Conservation (phyloP, 176 grass and related monocot genomes). For the Pontederia paniculata region DNA sequence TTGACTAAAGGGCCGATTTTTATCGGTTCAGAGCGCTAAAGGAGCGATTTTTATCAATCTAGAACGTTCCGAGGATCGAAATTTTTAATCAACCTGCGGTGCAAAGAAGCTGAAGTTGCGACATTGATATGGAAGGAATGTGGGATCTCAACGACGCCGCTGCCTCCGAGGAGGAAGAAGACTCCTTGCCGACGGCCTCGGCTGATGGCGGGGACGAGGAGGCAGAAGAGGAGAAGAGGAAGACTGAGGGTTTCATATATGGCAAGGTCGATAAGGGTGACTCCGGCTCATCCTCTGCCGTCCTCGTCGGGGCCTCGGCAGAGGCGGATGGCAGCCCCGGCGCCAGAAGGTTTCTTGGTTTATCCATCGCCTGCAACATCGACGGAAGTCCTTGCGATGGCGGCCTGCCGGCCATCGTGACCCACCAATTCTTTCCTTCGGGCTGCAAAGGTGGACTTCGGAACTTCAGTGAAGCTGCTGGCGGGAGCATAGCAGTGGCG, state of each 20-base stretch:
- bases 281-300: not conserved
- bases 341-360: slow-evolving; percentile 27
- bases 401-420: slow-evolving; percentile 38
- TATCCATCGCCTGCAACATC: slow-evolving; percentile 14
- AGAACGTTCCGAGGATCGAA: too few species aligned
- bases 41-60: too few species aligned
- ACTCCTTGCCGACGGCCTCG: not conserved
- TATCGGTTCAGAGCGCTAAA: too few species aligned
- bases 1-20: too few species aligned
- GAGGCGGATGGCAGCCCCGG: not conserved
- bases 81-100: too few species aligned
- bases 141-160: slow-evolving; percentile 64
- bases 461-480: too few species aligned
- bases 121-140: slow-evolving; percentile 21
- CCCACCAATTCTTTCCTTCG: slow-evolving; percentile 62
- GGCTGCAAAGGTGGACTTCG: not conserved
- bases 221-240: not conserved
- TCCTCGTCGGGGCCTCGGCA: not conserved
- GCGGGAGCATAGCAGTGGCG: not conserved
- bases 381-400: slow-evolving; percentile 31
- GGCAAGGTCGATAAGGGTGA: not conserved
- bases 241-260: not conserved
- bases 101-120: too few species aligned
- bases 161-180: not conserved
- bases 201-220: not conserved